These are phyloP conservation scores for Curvularia sp. DNA, from an alignment of 2,329 filamentous ascomycete species.

Conservation along the genomic window DNA sequence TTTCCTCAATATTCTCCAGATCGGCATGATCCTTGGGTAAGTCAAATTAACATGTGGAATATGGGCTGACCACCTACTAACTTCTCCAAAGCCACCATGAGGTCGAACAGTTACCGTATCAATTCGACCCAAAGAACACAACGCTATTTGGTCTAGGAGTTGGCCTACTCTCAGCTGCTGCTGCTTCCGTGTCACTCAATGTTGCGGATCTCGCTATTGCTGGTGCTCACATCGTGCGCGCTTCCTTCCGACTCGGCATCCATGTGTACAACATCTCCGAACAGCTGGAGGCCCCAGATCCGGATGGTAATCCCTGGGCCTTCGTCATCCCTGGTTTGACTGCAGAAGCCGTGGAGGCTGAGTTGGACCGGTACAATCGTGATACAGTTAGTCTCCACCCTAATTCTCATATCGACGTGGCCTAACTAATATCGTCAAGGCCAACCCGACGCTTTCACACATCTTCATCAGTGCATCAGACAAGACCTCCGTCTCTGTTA, in stretches of 20 bases:
- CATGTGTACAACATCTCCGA: constrained; percentile 6
- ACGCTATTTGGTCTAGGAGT: background rate
- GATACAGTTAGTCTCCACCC: background rate
- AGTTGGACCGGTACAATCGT: constrained; percentile 1
- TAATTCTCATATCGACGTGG: background rate
- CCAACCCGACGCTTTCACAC: background rate
- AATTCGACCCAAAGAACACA: background rate
- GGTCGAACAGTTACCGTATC: background rate
- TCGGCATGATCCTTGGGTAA: background rate
- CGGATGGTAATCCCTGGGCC: background rate
- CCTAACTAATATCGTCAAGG: background rate
- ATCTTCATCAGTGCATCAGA: background rate
- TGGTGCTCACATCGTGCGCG: background rate
- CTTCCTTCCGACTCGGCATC: constrained; percentile 4
- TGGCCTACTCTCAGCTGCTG: background rate
- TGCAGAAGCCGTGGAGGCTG: background rate
- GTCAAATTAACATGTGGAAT: background rate
- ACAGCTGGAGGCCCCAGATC: constrained; percentile 1
- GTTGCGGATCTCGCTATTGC: background rate
- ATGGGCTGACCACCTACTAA: background rate
- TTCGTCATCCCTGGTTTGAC: background rate
- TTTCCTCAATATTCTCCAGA: background rate
- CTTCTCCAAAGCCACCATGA: background rate
- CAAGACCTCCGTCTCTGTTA: background rate
- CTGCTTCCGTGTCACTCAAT: background rate